Evolutionary conservation across 2,329 filamentous ascomycete species (phyloP).

Genomic region (Didymella glomerata): DNA sequence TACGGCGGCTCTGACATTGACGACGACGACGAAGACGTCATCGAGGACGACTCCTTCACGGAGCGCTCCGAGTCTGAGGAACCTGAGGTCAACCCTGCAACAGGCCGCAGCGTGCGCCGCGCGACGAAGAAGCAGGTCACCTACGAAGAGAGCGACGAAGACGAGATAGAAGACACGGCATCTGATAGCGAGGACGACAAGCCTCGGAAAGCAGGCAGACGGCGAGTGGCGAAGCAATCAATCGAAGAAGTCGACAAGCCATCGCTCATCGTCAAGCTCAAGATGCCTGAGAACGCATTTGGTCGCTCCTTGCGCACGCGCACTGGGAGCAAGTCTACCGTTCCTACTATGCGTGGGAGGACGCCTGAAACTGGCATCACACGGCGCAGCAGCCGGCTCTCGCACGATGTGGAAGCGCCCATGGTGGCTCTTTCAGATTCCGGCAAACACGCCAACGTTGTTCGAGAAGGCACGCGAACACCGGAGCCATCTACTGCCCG

Average conservation of each 20-base stretch:
- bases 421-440: conserved; percentile 67
- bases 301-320: conserved; percentile 48
- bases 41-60: conserved; percentile 55
- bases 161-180: conserved; percentile 53
- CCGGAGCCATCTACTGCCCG: conserved; percentile 56
- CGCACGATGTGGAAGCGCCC: conserved; percentile 64
- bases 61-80: conserved; percentile 55
- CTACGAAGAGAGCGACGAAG: conserved; percentile 65
- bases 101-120: conserved; percentile 64
- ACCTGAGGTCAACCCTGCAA: conserved; percentile 62
- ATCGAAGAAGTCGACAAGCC: conserved; percentile 42
- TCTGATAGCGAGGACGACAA: conserved; percentile 44
- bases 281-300: conserved; percentile 42
- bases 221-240: conserved; percentile 37
- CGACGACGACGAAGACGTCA: conserved; percentile 59
- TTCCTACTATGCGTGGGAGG: conserved; percentile 42
- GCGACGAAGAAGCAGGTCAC: conserved; percentile 63
- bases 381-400: conserved; percentile 67
- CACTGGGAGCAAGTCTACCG: conserved; percentile 51
- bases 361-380: conserved; percentile 50
- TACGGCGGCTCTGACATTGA: conserved; percentile 50
- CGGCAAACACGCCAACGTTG: conserved; percentile 64
- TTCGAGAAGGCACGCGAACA: conserved; percentile 63
- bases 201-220: conserved; percentile 28
- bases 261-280: conserved; percentile 54